Conservation (phyloP, 2,329 filamentous ascomycete genomes). For the Monilinia fructicola region DNA sequence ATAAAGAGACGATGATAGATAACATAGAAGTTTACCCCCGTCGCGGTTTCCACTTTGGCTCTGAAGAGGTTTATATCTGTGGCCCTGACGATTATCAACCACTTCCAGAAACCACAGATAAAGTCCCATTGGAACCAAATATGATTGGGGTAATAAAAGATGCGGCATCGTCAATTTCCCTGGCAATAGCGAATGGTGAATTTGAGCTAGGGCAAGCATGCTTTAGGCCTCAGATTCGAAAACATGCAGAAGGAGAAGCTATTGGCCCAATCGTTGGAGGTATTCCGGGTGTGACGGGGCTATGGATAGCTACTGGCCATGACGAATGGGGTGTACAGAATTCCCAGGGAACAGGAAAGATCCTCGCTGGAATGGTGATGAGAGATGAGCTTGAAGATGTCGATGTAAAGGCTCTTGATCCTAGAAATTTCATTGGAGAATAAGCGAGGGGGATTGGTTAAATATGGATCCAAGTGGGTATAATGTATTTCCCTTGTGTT, state of each 20-base stretch:
- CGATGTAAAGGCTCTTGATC: slow-evolving; percentile 8
- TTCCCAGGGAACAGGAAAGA: slow-evolving; percentile 3
- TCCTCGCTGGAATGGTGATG: slow-evolving; percentile 15
- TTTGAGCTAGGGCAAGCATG: slow-evolving; percentile 15
- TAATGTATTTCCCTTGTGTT: not conserved
- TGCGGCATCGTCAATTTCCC: not conserved
- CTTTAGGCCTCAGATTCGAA: slow-evolving; percentile 10
- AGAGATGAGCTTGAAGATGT: slow-evolving; percentile 1
- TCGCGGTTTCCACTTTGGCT: not conserved
- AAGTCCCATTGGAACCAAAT: not conserved
- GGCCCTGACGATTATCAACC: slow-evolving; percentile 3
- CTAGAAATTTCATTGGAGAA: not conserved
- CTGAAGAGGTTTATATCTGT: slow-evolving; percentile 6
- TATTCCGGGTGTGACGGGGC: not conserved
- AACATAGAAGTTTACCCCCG: slow-evolving; percentile 10
- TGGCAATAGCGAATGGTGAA: not conserved
- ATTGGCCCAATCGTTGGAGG: slow-evolving; percentile 10
- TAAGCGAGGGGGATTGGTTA: not conserved
- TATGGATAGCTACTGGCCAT: slow-evolving; percentile 9
- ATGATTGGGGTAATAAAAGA: not conserved
- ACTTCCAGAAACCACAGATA: slow-evolving; percentile 5
- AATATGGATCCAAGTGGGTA: not conserved
- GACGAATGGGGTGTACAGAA: slow-evolving; percentile 14
- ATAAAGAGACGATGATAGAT: slow-evolving; percentile 1
- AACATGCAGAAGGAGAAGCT: slow-evolving; percentile 12